These are phyloP conservation scores for Colletotrichum tamarilloi DNA, from an alignment of 2,329 filamentous ascomycete genomes.

Conservation along the genomic window DNA sequence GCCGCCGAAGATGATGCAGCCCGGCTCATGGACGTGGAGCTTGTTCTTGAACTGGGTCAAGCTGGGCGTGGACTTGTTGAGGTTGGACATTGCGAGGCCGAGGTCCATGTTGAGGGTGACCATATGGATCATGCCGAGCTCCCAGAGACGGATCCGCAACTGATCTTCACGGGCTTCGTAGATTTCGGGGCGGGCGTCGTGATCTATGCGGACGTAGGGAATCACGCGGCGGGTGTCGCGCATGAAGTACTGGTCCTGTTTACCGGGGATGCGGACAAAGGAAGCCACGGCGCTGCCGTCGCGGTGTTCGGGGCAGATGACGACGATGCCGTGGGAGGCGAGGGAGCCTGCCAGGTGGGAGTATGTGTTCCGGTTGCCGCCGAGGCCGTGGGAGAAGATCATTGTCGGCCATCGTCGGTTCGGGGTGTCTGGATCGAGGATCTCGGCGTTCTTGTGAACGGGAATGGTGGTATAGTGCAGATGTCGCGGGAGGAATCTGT, in stretches of 20 bases:
- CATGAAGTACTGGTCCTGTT: constrained; percentile 51
- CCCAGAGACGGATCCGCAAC: constrained; percentile 81
- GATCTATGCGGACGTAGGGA: constrained; percentile 66
- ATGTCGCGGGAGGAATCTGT: constrained; percentile 74
- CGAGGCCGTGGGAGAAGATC: constrained; percentile 88
- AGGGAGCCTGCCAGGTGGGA: constrained; percentile 84
- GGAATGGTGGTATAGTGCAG: constrained; percentile 80
- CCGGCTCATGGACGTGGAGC: constrained; percentile 77
- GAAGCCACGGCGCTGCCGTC: constrained; percentile 84
- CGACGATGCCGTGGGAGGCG: constrained; percentile 83
- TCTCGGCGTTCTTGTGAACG: constrained; percentile 75
- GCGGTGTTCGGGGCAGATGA: constrained; percentile 84
- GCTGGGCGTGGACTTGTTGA: constrained; percentile 61
- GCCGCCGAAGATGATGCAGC: constrained; percentile 79
- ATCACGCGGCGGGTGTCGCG: constrained; percentile 49
- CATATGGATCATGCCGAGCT: constrained; percentile 77
- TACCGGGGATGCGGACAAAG: constrained; percentile 72
- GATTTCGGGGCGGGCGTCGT: constrained; percentile 73
- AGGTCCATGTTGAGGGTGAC: constrained; percentile 74
- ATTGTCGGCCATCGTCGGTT: constrained; percentile 79
- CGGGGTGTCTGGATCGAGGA: constrained; percentile 62
- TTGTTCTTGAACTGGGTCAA: constrained; percentile 69
- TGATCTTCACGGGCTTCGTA: constrained; percentile 77
- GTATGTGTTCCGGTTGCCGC: constrained; percentile 84
- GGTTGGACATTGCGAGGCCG: constrained; percentile 60